Percentiles rank a stretch among this genome's conserved stretches.
Conservation (phyloP, 176 grass and related monocot species). For the Musa beccarii region DNA sequence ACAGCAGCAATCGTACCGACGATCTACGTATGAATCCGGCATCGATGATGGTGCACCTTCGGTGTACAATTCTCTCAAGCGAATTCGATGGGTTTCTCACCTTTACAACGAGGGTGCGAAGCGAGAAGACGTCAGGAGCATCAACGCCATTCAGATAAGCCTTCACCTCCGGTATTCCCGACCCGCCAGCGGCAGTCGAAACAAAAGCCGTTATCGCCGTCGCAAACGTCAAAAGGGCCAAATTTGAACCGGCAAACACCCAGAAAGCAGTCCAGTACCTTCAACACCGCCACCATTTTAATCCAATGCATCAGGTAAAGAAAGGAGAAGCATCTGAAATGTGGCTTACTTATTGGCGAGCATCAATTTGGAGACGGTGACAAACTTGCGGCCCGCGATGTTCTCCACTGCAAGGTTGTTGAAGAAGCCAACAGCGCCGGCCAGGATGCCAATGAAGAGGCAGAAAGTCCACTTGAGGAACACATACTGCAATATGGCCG, state of each 20-base stretch:
- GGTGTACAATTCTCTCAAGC: not conserved
- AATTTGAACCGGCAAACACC: constrained; percentile 55
- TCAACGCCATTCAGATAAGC: constrained; percentile 97
- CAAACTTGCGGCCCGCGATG: constrained; percentile 60
- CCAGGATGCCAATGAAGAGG: constrained; percentile 61
- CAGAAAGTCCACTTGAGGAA: constrained; percentile 88
- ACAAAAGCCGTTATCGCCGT: constrained; percentile 61
- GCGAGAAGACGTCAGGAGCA: constrained; percentile 82
- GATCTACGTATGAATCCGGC: constrained; percentile 29
- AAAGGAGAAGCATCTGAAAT: constrained; percentile 1
- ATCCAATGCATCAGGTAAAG: not conserved
- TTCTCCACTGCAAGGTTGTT: constrained; percentile 96
- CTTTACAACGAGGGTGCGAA: constrained; percentile 83
- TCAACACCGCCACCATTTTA: not conserved
- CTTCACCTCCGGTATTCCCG: constrained; percentile 90
- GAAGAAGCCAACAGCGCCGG: constrained; percentile 56
- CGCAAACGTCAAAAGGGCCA: constrained; percentile 55
- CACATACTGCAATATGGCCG: constrained; percentile 53
- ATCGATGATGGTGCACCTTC: not conserved
- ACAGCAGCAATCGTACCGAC: constrained; percentile 60
- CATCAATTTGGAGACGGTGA: constrained; percentile 59
- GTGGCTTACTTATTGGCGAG: constrained; percentile 35
- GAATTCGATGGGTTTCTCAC: constrained; percentile 24
- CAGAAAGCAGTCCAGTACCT: constrained; percentile 76
- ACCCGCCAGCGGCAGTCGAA: constrained; percentile 71